Evolutionary conservation across 208 protist genomes (phyloP), one percentile per base, ranked within the genome.

Genomic region (Leishmania arabica): DNA sequence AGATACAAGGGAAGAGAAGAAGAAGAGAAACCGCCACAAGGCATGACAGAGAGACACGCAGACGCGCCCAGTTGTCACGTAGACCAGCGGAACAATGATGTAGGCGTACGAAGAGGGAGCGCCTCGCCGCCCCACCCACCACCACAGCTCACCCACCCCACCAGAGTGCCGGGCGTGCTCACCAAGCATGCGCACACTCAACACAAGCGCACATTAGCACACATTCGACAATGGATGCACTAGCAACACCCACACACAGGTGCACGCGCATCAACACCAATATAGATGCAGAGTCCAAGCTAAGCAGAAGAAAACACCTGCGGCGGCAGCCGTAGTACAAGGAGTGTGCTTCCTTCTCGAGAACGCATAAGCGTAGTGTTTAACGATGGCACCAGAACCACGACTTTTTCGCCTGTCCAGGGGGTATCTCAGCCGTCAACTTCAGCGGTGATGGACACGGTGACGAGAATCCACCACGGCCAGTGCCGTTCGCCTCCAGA

Each of bases 1-100:
- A 75, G 37, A 81, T 21, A 40, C 51, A 78, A 78, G 37, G 49
- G 69, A 37, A 75, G 34, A 75, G 56, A 45, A 68, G n/a, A 40
- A 34, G 19, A 84, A 42, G 45, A 40, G 80, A 42, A 65, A 69
- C 27, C 49, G 45, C 24, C 34, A 42, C 53, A 37, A 76, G 37
- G 24, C 31, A 40, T 9, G n/a, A 7, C 37, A 11, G 8, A 17
- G 21, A 64, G n/a, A n/a, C 37, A 47, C 11, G 27, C 69, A 34
- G 27, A 53, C 42, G 27, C 27, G 69, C 69, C 27, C 42, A 19
- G 11, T 45, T 74, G 47, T 15, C 37, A 34, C 7, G 0, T 3
- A 34, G 42, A 19, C 5, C 40, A 51, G 11, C 47, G 15, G 62
- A 40, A 8, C 31, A 31, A 11, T 68, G 58, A 64, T 27, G 58